phyloP scores from a whole-genome alignment of 352 stramenopile genomes.

The Phytophthora multivora region DNA sequence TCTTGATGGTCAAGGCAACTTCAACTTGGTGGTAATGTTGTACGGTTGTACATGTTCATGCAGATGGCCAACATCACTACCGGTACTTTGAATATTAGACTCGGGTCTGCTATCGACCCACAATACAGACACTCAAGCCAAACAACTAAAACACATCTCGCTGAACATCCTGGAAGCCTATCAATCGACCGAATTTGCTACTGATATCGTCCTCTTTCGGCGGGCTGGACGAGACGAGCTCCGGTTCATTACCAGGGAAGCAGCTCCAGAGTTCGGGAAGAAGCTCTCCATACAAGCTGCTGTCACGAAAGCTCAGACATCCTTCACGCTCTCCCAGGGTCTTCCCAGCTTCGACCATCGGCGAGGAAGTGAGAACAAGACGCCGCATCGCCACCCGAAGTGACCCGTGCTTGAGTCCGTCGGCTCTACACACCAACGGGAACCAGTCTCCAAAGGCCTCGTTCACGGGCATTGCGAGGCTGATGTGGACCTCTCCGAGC shows the following conservation, averaged over 20 bases:
- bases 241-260: conserved; percentile 45
- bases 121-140: not conserved
- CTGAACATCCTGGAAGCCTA: conserved; percentile 55
- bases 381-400: conserved; percentile 57
- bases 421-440: conserved; percentile 55
- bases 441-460: conserved; percentile 76
- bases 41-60: not conserved
- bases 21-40: not conserved
- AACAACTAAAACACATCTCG: conserved; percentile 64
- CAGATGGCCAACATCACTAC: not conserved
- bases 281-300: conserved; percentile 43
- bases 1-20: not conserved
- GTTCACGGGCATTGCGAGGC: conserved; percentile 66
- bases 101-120: conserved; percentile 15
- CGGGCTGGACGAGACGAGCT: conserved; percentile 16
- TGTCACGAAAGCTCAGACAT: conserved; percentile 56
- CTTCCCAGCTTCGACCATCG: conserved; percentile 54
- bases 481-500: conserved; percentile 73
- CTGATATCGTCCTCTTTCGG: conserved; percentile 44
- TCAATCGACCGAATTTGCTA: conserved; percentile 71
- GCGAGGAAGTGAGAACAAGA: conserved; percentile 57
- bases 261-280: conserved; percentile 67
- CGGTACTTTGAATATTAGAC: conserved; percentile 14
- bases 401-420: conserved; percentile 60
- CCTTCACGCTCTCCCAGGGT: conserved; percentile 41